Conservation (phyloP, 495 filamentous ascomycete species). For the Xylaria grammica region DNA sequence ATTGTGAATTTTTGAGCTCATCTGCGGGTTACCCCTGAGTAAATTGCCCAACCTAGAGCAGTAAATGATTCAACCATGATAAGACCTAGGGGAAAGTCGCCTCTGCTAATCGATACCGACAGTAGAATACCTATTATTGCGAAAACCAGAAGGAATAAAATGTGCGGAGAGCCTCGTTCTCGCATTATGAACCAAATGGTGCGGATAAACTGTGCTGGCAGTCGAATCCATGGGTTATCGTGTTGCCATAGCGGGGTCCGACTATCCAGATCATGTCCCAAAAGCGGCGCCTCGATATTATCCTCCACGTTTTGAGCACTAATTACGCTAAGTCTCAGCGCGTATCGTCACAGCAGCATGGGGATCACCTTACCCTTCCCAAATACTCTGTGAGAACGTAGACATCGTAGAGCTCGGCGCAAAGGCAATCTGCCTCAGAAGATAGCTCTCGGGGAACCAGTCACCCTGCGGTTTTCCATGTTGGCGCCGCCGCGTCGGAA, state of each 20-base stretch:
- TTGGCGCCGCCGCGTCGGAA: too few relatives aligned
- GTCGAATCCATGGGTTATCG: slow-evolving; percentile 6
- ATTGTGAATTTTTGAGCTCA: background rate
- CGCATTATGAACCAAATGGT: background rate
- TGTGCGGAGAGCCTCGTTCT: background rate
- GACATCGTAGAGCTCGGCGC: too few relatives aligned
- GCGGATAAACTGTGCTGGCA: background rate
- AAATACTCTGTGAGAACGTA: too few relatives aligned
- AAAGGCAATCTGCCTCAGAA: too few relatives aligned
- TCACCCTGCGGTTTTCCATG: too few relatives aligned
- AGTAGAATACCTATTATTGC: background rate
- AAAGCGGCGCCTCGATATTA: background rate
- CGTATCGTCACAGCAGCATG: background rate
- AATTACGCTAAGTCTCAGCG: background rate
- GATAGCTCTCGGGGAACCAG: too few relatives aligned
- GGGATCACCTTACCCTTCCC: background rate
- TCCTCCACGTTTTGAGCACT: slow-evolving; percentile 6
- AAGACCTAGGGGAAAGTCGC: background rate
- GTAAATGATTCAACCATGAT: background rate
- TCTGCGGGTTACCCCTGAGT: background rate
- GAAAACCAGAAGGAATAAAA: background rate
- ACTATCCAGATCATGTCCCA: background rate
- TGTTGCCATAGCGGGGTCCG: slow-evolving; percentile 9
- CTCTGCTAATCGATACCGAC: background rate
- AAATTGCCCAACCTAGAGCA: background rate